These are phyloP conservation scores for Codiaeum variegatum DNA, from an alignment of 441 rosid genomes.

Conservation along the genomic window DNA sequence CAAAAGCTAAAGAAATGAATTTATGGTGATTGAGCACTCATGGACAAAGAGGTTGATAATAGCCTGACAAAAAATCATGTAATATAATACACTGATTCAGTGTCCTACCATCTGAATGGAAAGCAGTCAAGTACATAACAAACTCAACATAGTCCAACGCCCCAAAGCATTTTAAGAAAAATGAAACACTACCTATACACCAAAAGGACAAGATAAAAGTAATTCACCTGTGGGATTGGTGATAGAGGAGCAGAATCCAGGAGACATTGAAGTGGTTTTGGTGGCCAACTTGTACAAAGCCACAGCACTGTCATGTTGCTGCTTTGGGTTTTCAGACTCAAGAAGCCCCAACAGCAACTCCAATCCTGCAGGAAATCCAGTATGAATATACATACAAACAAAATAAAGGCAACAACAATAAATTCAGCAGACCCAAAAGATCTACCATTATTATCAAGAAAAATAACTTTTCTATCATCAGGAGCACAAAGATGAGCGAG, in stretches of 20 bases:
- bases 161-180: not conserved
- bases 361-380: slow-evolving; percentile 46
- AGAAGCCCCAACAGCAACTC: slow-evolving; percentile 78
- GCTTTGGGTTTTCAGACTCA: slow-evolving; percentile 59
- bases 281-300: slow-evolving; percentile 81
- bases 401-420: not conserved
- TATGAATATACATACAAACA: slow-evolving; percentile 9
- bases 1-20: not conserved
- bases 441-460: slow-evolving; percentile 72
- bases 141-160: not conserved
- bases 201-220: not conserved
- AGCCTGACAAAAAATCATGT: not conserved
- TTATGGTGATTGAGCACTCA: not conserved
- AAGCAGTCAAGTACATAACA: not conserved
- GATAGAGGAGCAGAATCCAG: slow-evolving; percentile 88
- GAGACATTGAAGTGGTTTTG: slow-evolving; percentile 69
- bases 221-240: slow-evolving; percentile 78
- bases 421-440: slow-evolving; percentile 19
- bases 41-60: not conserved
- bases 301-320: slow-evolving; percentile 76
- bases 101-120: not conserved
- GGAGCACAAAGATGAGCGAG: slow-evolving; percentile 92
- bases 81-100: not conserved
- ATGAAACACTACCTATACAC: not conserved
- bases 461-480: slow-evolving; percentile 71